phyloP scores from a whole-genome alignment of 495 filamentous ascomycete genomes.

The Chaetomium cochliodes region DNA sequence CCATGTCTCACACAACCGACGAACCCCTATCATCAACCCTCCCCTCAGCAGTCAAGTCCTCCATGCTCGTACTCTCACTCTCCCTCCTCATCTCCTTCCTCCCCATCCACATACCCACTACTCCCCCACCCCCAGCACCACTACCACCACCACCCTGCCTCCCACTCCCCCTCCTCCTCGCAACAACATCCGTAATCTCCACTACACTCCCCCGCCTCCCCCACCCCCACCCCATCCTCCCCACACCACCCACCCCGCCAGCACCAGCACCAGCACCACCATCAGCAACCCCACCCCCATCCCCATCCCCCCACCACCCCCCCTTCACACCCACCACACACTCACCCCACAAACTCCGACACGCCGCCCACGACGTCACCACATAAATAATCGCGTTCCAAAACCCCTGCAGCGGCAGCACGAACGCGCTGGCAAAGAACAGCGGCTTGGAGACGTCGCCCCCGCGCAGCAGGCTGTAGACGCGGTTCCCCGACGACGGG shows the following conservation, averaged over 20 bases:
- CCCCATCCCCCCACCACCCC: background rate
- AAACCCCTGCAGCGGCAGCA: conserved; percentile 81
- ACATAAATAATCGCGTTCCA: conserved; percentile 84
- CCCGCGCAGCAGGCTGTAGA: conserved; percentile 63
- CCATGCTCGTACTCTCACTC: conserved; percentile 26
- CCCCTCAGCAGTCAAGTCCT: conserved; percentile 25
- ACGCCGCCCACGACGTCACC: conserved; percentile 58
- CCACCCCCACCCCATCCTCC: background rate
- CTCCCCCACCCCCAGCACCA: background rate
- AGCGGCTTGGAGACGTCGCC: conserved; percentile 56
- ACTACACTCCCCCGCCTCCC: conserved; percentile 17
- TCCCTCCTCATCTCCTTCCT: conserved; percentile 8
- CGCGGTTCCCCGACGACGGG: conserved; percentile 75
- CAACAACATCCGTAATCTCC: conserved; percentile 15
- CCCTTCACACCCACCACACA: conserved; percentile 2
- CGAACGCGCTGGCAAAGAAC: conserved; percentile 68
- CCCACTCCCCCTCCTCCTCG: background rate
- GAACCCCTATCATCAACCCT: conserved; percentile 14
- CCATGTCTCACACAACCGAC: conserved; percentile 1
- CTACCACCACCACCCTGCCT: background rate
- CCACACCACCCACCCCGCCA: background rate
- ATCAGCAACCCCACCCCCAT: background rate
- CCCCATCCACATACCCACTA: conserved; percentile 9
- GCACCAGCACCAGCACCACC: too few relatives aligned
- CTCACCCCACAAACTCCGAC: conserved; percentile 36